phyloP scores from a whole-genome alignment of 169 alveolate genomes.

The Besnoitia besnoiti region DNA sequence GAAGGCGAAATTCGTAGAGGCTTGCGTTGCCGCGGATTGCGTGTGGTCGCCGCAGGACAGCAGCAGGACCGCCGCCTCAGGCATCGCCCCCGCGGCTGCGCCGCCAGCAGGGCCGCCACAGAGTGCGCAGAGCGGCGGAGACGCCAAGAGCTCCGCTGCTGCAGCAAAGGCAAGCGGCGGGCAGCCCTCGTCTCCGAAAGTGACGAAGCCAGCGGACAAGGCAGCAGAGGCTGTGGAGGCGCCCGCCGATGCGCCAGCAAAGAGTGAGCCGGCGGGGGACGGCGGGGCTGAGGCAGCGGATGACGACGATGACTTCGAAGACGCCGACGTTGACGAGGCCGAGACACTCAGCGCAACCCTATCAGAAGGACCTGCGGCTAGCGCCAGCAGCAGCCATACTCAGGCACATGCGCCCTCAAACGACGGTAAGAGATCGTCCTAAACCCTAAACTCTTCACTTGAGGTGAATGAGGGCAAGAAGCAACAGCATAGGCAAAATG shows the following conservation, averaged over 20 bases:
- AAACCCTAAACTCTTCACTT: too few species aligned
- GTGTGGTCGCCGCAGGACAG: too few species aligned
- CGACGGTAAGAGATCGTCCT: neutral
- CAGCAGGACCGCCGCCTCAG: too few species aligned
- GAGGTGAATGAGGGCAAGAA: too few species aligned
- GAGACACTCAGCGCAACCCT: neutral
- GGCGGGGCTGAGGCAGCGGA: neutral
- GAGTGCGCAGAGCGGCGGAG: too few species aligned
- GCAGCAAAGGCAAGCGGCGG: too few species aligned
- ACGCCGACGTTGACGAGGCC: constrained; percentile 39
- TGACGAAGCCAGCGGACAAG: neutral
- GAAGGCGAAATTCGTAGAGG: too few species aligned
- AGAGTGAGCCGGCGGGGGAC: neutral
- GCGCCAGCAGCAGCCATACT: neutral
- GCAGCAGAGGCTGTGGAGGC: neutral
- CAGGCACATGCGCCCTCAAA: neutral
- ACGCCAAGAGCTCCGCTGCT: neutral
- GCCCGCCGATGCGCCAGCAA: neutral
- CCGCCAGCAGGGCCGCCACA: too few species aligned
- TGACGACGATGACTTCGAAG: constrained; percentile 36
- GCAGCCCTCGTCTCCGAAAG: too few species aligned
- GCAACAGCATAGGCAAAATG: too few species aligned
- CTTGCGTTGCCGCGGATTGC: too few species aligned
- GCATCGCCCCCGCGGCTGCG: too few species aligned
- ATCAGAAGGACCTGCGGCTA: neutral